These are phyloP conservation scores for Ophiorrhiza pumila DNA, from an alignment of 257 asterid genomes.

Conservation along the genomic window DNA sequence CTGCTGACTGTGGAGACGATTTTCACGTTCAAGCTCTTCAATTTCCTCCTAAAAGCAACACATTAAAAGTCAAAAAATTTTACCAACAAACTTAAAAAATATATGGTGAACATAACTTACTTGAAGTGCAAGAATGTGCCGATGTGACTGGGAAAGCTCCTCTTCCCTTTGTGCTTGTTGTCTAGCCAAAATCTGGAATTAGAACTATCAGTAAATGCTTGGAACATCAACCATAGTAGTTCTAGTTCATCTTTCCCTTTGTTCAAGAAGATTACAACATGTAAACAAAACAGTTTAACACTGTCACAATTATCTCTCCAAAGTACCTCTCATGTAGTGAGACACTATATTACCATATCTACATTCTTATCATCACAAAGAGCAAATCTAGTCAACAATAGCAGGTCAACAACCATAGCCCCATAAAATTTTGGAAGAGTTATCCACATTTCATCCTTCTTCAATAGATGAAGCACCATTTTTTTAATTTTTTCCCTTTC, in stretches of 20 bases:
- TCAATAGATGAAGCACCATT: background rate
- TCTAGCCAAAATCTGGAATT: constrained; percentile 87
- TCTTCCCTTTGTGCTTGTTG: constrained; percentile 99
- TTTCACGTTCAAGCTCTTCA: constrained; percentile 98
- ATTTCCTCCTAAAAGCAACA: constrained; percentile 74
- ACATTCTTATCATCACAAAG: background rate
- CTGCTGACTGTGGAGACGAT: constrained; percentile 97
- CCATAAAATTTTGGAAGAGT: background rate
- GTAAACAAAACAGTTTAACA: background rate
- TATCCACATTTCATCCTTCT: background rate
- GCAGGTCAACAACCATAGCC: background rate
- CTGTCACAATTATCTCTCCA: background rate
- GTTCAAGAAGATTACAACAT: background rate
- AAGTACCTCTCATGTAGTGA: background rate
- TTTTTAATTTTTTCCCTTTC: background rate
- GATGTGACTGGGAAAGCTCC: constrained; percentile 94
- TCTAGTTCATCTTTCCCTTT: background rate
- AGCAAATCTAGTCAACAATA: background rate
- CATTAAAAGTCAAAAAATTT: constrained; percentile 17
- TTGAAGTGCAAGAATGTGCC: constrained; percentile 97
- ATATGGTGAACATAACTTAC: background rate
- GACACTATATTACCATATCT: background rate
- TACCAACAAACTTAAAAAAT: background rate
- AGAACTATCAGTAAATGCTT: constrained; percentile 13
- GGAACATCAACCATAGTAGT: background rate